phyloP scores from a whole-genome alignment of 2,329 filamentous ascomycete species.

The Talaromyces verruculosus region DNA sequence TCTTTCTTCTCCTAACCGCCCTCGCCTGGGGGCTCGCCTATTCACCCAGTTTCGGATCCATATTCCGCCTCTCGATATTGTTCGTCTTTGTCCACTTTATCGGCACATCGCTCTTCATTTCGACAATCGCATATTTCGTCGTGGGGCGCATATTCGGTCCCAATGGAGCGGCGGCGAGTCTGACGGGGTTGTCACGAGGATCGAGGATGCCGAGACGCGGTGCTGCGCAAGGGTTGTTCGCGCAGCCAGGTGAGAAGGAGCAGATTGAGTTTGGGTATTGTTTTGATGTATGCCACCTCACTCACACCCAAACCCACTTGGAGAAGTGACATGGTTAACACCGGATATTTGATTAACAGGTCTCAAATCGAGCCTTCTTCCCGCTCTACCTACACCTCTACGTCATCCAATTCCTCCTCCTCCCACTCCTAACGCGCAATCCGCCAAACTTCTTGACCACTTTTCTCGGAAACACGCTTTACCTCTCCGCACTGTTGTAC shows the following conservation, averaged over 20 bases:
- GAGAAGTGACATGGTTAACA: neutral
- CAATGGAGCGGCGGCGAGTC: conserved; percentile 45
- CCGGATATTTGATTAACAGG: conserved; percentile 34
- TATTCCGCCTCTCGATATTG: conserved; percentile 49
- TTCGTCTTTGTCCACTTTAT: conserved; percentile 62
- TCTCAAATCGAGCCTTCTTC: conserved; percentile 66
- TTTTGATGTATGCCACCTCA: conserved; percentile 58
- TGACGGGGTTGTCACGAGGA: conserved; percentile 46
- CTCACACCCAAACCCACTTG: neutral
- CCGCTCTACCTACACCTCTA: conserved; percentile 67
- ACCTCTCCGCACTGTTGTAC: conserved; percentile 64
- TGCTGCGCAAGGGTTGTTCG: conserved; percentile 57
- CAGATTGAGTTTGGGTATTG: conserved; percentile 69
- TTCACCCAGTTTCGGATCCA: conserved; percentile 48
- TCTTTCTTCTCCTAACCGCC: conserved; percentile 60
- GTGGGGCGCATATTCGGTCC: conserved; percentile 63
- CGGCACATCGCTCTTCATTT: conserved; percentile 58
- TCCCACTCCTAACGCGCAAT: conserved; percentile 55
- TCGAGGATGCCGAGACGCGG: conserved; percentile 50
- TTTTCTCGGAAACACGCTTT: conserved; percentile 65
- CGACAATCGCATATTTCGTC: conserved; percentile 63
- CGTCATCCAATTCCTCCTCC: conserved; percentile 65
- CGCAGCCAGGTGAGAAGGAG: conserved; percentile 56
- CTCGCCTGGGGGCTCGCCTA: conserved; percentile 61
- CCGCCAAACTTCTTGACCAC: conserved; percentile 47